phyloP scores from a whole-genome alignment of 192 early-diverging fungal genomes.

The Backusella mclennaniae region DNA sequence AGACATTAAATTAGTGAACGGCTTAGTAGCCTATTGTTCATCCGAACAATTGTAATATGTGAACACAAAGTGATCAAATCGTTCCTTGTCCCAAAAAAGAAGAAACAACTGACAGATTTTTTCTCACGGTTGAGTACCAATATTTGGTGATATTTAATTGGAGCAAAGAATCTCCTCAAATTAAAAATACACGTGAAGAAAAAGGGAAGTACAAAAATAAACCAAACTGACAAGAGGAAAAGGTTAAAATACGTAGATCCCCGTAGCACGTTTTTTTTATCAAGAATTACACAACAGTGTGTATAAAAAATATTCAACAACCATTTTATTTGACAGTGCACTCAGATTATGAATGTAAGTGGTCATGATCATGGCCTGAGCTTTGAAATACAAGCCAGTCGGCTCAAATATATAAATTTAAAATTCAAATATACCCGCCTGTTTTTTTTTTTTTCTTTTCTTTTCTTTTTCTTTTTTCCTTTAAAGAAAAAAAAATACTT shows the following conservation, averaged over 20 bases:
- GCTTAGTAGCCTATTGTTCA: not conserved
- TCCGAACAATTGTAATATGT: not conserved
- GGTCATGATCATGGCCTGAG: not conserved
- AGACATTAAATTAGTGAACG: not conserved
- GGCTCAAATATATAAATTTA: not conserved
- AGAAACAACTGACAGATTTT: not conserved
- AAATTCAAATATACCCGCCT: not conserved
- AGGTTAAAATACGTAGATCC: not conserved
- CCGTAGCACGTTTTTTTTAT: not conserved
- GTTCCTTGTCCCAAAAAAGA: not conserved
- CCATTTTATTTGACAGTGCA: not conserved
- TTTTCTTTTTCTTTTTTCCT: not conserved
- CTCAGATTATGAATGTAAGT: not conserved
- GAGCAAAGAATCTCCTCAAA: not conserved
- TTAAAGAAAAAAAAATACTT: not conserved
- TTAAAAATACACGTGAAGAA: not conserved
- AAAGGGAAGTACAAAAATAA: not conserved
- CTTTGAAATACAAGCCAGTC: not conserved
- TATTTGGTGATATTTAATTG: not conserved
- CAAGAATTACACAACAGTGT: not conserved
- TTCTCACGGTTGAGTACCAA: not conserved
- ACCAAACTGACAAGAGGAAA: not conserved
- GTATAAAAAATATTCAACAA: not conserved
- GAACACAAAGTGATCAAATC: not conserved
- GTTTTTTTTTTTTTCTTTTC: not conserved